Conservation (phyloP, 768 basidiomycete genomes). For the Terana coerulea region DNA sequence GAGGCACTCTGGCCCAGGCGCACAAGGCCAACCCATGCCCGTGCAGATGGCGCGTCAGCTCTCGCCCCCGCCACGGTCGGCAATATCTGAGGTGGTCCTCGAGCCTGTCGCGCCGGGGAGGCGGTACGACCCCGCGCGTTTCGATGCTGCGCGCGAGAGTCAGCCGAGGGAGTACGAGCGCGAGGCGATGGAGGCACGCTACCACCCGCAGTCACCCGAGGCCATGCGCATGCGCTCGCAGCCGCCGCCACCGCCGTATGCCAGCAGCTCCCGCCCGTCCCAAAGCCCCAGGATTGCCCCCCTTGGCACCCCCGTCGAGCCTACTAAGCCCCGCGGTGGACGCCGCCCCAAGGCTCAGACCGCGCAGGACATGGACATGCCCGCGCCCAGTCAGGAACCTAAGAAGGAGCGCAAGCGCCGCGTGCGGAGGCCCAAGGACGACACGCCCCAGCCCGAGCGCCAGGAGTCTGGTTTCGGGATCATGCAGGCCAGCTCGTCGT, state of each 20-base stretch:
- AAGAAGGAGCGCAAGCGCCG: slow-evolving; percentile 61
- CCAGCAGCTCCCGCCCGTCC: slow-evolving; percentile 42
- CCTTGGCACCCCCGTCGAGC: background rate
- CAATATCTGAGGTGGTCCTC: slow-evolving; percentile 17
- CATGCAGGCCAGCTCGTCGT: background rate
- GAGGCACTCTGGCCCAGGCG: slow-evolving; percentile 18
- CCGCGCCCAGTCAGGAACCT: slow-evolving; percentile 43
- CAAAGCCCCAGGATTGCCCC: slow-evolving; percentile 45
- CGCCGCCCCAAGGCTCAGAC: slow-evolving; percentile 24
- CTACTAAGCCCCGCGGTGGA: slow-evolving; percentile 3
- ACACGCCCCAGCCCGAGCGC: slow-evolving; percentile 27
- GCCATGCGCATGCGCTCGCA: slow-evolving; percentile 21
- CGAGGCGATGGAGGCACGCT: slow-evolving; percentile 29
- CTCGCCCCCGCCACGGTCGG: slow-evolving; percentile 1
- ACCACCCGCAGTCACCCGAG: slow-evolving; percentile 22
- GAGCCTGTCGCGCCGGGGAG: slow-evolving; percentile 45
- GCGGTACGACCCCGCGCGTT: slow-evolving; percentile 66
- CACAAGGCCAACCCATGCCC: slow-evolving; percentile 6
- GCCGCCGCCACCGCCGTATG: slow-evolving; percentile 26
- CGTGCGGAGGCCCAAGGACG: slow-evolving; percentile 33
- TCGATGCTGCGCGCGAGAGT: slow-evolving; percentile 46
- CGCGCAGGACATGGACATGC: slow-evolving; percentile 38
- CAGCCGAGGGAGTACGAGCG: slow-evolving; percentile 36
- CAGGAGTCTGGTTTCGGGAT: slow-evolving; percentile 18
- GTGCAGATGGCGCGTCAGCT: background rate